Evolutionary conservation across 768 basidiomycete species (phyloP), one percentile per base, ranked within the genome.

Genomic region (Calocybe cyanea): DNA sequence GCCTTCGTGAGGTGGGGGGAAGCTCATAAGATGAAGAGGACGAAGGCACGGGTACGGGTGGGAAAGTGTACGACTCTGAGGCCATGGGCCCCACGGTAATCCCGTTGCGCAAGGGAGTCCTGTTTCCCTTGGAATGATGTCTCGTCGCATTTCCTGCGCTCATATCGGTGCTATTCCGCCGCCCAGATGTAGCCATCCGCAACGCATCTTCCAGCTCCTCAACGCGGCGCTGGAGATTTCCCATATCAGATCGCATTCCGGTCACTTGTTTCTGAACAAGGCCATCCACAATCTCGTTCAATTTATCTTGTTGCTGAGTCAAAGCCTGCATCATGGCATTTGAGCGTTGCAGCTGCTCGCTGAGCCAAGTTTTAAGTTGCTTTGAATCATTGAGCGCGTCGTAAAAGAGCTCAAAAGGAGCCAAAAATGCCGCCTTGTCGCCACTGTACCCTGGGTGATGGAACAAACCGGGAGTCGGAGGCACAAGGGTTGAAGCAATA

Each of bases 341-440:
- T 28, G 83, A 81, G 58, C 76, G 78, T 51, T 78, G 74, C 25
- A 91, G 65, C 63, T 92, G 88, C 36, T 87, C 85, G 18, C 72
- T 69, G 6, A 92, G 71, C 83, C 88, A 89, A 30, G 61, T 57
- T 65, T 91, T 90, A 46, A 92, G 76, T 57, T 87, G 80, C 57
- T 80, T 83, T 13, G 85, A 81, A 61, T 91, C 91, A 44, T 82
- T 76, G 24, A 93, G 77, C 2, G 88, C 83, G 48, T 92, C 89
- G 59, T 91, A 93, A 63, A 93, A 92, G 41, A 75, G 63, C 57
- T 85, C 87, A 53, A 92, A 93, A 2, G 87, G 89, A 0, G 84
- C 80, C 38, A 93, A 66, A 63, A 93, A 93, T 15, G 87, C 83
- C 1, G 78, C 69, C 60, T 85, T 88, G 57, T 85, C 83, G 18